Evolutionary conservation across 805 yeast species (phyloP), one percentile per base, ranked within the genome.

Genomic region (Hanseniaspora guilliermondii): DNA sequence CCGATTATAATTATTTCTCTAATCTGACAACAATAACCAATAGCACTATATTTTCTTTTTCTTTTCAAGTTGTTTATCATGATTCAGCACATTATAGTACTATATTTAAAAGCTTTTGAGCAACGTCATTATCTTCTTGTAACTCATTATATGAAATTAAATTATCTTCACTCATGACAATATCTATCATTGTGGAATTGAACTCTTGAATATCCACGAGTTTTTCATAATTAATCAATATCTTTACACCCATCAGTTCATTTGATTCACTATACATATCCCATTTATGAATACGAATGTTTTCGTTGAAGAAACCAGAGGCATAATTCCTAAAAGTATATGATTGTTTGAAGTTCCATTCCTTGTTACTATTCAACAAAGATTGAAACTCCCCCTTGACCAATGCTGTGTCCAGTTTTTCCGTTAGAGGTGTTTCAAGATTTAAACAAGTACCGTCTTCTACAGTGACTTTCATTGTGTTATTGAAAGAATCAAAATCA

Each of bases 261-360:
- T 44, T 52, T 2, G 37, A 25, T 2, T 52, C 55, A 44, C 38
- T 44, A 19, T 33, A 19, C 7, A 52, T 37, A n/a, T 52, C 55
- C 55, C 55, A 52, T 44, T 52, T 52, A 11, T 36, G 21, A 14
- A 52, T 12, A 6, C 36, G 14, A 2, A 52, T 45, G 38, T 19
- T 7, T 11, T 52, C 49, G 11, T 52, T 52, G 32, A 41, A 52
- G 7, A 37, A 41, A 0, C 55, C 55, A 19, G 47, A 25, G 4
- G 49, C 27, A 22, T 19, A 44, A 16, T 52, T 42, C n/a, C 21
- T 52, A 4, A 52, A 33, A 21, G 24, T 40, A 19, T 48, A 49
- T 19, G 49, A 46, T 19, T 54, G 56, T 38, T 42, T 54, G 11
- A 48, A 49, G 3, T n/a, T 22, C 56, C 56, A 54, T 32, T 54